Evolutionary conservation across 2,329 filamentous ascomycete species (phyloP), one percentile per base, ranked within the genome.

Genomic region (Aspergillus novofumigatus): DNA sequence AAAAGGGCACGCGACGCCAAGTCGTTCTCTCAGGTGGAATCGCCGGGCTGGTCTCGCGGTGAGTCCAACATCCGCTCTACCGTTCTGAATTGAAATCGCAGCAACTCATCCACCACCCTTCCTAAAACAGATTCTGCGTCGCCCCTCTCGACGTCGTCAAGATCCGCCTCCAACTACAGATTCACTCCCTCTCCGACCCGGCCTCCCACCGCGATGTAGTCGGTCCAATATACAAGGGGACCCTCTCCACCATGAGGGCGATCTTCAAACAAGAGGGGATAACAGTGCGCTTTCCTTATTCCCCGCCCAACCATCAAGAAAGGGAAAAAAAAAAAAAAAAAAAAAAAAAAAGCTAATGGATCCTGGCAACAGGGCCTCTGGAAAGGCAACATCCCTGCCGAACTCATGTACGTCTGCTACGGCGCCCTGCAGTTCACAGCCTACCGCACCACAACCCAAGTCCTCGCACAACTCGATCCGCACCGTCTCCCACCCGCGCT

Each of bases 321-420:
- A 6, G 23, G 23, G 23, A 23, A 3, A 23, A 4, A 25, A 26
- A 26, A 26, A 26, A 26, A 38, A 23, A 23, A 3, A 23, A 23
- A 23, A 3, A 23, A 4, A 25, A 26, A 26, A 26, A 26, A 26
- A 38, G 32, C 32, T 38, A 38, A 38, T 7, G 32, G 14, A 38
- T 17, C 2, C 0, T 7, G 32, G 6, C 32, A 38, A 54, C 49
- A 80, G 53, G 89, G 86, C 29, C 83, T 99, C 62, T 99, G 94
- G 94, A 97, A 97, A 80, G 94, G 94, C 72, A 99, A 99, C 72
- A 86, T 99, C 58, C 92, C 94, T 42, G 94, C 94, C 52, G 94
- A 97, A 81, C 78, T 94, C 61, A 86, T 99, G 78, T 99, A 99
- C 78, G 82, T 99, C 63, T 88, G 86, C 73, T 99, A 97, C 77